Conservation (phyloP, 2,329 filamentous ascomycete species). For the Anthostomella pinea region DNA sequence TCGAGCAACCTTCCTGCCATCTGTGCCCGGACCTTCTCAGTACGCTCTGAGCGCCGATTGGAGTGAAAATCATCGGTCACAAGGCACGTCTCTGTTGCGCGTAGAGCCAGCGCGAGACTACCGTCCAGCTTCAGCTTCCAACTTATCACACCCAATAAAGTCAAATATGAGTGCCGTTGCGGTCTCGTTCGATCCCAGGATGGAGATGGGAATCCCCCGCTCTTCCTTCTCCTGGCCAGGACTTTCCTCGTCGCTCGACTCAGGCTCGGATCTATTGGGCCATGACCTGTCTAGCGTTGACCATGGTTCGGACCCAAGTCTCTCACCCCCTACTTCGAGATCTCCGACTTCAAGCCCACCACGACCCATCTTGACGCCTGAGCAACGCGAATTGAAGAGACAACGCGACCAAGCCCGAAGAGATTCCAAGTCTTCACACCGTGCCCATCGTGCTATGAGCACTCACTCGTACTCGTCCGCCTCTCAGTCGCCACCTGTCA, state of each 20-base stretch:
- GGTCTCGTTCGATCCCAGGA: conserved; percentile 48
- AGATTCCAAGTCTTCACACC: conserved; percentile 52
- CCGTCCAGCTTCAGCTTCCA: conserved; percentile 18
- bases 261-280: conserved; percentile 37
- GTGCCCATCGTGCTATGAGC: conserved; percentile 51
- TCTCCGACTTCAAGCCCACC: conserved; percentile 59
- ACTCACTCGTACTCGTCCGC: conserved; percentile 35
- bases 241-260: conserved; percentile 33
- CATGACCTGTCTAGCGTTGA: conserved; percentile 47
- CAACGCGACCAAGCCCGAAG: conserved; percentile 58
- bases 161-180: conserved; percentile 46
- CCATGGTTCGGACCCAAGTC: conserved; percentile 46
- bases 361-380: conserved; percentile 50
- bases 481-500: conserved; percentile 40
- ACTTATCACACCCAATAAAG: conserved; percentile 16
- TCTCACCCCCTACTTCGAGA: conserved; percentile 50
- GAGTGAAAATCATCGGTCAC: conserved; percentile 22
- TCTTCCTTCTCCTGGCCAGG: conserved; percentile 48
- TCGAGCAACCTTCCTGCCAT: conserved; percentile 24
- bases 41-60: conserved; percentile 31
- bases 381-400: conserved; percentile 61
- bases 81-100: conserved; percentile 25
- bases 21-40: conserved; percentile 20
- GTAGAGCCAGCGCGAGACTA: conserved; percentile 33
- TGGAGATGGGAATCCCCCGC: conserved; percentile 48